Evolutionary conservation across 2,329 filamentous ascomycete genomes (phyloP).

Genomic region (Cercospora sesami): DNA sequence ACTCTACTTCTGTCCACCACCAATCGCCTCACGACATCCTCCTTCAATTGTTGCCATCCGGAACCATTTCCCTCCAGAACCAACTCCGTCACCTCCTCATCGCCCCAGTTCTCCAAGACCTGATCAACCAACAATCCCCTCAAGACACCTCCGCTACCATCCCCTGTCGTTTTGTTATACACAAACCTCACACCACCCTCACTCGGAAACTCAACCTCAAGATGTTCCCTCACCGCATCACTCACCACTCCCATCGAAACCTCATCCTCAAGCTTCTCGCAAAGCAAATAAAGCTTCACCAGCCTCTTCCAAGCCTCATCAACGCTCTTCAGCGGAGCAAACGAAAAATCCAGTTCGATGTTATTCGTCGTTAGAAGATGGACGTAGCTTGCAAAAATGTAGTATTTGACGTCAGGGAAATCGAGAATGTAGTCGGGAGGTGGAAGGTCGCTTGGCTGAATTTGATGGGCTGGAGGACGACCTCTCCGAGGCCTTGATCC

Average conservation of each 20-base stretch:
- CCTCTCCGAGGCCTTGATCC: neutral
- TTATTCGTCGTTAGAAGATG: neutral
- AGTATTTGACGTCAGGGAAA: neutral
- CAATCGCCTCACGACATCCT: neutral
- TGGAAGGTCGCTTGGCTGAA: neutral
- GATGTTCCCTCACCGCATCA: slow-evolving; percentile 1
- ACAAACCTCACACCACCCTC: neutral
- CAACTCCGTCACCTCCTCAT: neutral
- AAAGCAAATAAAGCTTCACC: neutral
- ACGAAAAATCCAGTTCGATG: slow-evolving; percentile 1
- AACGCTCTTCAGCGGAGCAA: neutral
- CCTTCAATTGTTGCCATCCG: neutral
- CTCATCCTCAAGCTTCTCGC: slow-evolving; percentile 1
- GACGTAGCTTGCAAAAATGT: neutral
- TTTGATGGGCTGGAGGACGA: neutral
- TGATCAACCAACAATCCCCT: neutral
- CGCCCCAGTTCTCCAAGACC: neutral
- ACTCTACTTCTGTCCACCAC: neutral
- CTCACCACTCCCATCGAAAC: neutral
- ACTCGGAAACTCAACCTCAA: slow-evolving; percentile 8
- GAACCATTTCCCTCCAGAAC: neutral
- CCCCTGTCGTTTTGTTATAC: neutral
- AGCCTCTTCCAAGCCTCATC: slow-evolving; percentile 11
- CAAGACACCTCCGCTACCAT: neutral
- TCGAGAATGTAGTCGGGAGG: neutral